Percentiles rank a stretch among this genome's conserved stretches.
These are phyloP conservation scores for Hanseniaspora uvarum DNA, from an alignment of 1,139 yeast species.

Conservation along the genomic window DNA sequence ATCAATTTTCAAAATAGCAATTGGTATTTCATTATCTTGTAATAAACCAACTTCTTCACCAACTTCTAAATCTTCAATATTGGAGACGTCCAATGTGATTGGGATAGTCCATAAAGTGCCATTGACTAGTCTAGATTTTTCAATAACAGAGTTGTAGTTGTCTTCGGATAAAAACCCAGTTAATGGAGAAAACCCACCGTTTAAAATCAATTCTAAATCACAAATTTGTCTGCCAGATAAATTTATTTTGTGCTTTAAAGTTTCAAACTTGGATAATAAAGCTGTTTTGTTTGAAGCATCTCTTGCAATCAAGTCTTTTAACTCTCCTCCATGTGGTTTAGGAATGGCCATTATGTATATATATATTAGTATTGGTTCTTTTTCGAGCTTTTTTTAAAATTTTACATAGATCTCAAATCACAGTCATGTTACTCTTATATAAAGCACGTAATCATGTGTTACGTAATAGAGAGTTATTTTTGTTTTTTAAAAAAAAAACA, in stretches of 20 bases:
- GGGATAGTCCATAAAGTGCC: constrained; percentile 81
- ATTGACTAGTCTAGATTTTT: constrained; percentile 59
- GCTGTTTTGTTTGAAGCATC: constrained; percentile 53
- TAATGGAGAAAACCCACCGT: constrained; percentile 92
- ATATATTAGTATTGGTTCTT: not conserved
- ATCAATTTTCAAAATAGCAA: constrained; percentile 70
- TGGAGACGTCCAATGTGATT: constrained; percentile 68
- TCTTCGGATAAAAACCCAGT: constrained; percentile 73
- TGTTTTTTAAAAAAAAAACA: not conserved
- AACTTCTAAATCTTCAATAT: constrained; percentile 34
- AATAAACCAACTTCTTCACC: constrained; percentile 64
- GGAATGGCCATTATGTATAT: constrained; percentile 40
- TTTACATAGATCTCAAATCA: not conserved
- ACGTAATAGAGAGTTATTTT: not conserved
- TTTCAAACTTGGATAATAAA: constrained; percentile 49
- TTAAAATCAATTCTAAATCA: constrained; percentile 80
- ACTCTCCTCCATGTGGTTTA: constrained; percentile 80
- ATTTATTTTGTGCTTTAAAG: constrained; percentile 31
- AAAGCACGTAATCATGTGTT: not conserved
- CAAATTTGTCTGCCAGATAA: constrained; percentile 85
- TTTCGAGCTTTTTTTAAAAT: not conserved
- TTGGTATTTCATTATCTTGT: constrained; percentile 72
- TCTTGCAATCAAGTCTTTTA: constrained; percentile 76
- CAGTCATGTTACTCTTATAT: no score
- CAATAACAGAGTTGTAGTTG: constrained; percentile 74